Base-by-base conservation (phyloP, 176 grass and related monocot species). In the Poa pratensis region DNA sequence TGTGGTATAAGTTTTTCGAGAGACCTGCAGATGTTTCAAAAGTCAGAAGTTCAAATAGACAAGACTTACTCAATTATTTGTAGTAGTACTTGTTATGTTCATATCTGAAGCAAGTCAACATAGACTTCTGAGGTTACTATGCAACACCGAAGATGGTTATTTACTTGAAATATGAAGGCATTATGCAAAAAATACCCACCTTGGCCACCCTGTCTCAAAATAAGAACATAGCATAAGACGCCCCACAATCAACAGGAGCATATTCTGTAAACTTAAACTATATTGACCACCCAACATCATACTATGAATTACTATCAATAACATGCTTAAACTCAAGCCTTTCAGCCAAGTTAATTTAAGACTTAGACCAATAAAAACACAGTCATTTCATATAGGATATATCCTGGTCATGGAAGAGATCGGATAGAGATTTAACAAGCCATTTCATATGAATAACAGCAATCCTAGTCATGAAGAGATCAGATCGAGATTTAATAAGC, bases 51-150 rank as follows among this genome's bases (percentile, higher is more conserved):
- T 73, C 69, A 48, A 3, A 23, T 49, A 24, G 13, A 73, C 69
- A 64, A 64, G 27, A 64, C 14, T 63, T 64, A 14, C 26, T 64
- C 27, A 64, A 8, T 64, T 32, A 30, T 64, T 64, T 30, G n/a
- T n/a, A n/a, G 27, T 30, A 64, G 61, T 32, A 64, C 27, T 65
- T 14, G 16, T 14, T 32, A 32, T 34, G 62, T 32, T 64, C 61
- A 32, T 30, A 64, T 32, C 28, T 64, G 61, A 64, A 64, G 26
- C 24, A 64, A 30, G 12, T 64, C 26, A 15, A 26, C 23, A 27
- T 27, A 72, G 69, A 73, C 42, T 48, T 73, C 13, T 73, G 42
- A 73, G 12, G n/a, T 69, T 73, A 46, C n/a, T 69, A 42, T 69
- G 19, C 18, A 73, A 4, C 42, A 15, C 6, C 43, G 42, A 73